Conservation (phyloP, 352 stramenopile species). For the Phytophthora palmivora region DNA sequence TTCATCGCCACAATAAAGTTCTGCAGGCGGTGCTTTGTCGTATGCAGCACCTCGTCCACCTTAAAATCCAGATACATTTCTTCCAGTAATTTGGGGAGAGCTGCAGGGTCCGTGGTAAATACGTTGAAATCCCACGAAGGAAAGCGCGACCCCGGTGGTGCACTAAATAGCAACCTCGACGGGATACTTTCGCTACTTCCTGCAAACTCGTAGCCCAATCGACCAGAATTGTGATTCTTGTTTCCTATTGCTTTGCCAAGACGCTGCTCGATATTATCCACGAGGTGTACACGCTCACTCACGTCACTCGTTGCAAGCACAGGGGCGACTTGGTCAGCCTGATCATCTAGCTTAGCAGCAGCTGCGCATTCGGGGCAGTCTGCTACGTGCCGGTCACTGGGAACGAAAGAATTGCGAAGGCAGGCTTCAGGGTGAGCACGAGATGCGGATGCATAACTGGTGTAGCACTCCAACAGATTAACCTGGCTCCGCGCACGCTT, state of each 20-base stretch:
- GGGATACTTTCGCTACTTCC: slow-evolving; percentile 17
- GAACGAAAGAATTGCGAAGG: slow-evolving; percentile 66
- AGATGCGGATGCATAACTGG: slow-evolving; percentile 65
- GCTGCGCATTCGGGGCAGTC: slow-evolving; percentile 51
- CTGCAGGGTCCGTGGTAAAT: slow-evolving; percentile 61
- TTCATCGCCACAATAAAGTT: slow-evolving; percentile 88
- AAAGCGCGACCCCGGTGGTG: slow-evolving; percentile 37
- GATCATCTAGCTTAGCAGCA: slow-evolving; percentile 23
- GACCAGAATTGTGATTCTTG: slow-evolving; percentile 34
- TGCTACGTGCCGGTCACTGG: slow-evolving; percentile 46
- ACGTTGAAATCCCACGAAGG: slow-evolving; percentile 86
- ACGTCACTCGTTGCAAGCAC: slow-evolving; percentile 4
- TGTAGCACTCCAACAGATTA: slow-evolving; percentile 81
- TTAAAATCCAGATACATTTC: slow-evolving; percentile 84
- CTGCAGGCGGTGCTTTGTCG: slow-evolving; percentile 59
- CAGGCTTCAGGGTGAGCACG: slow-evolving; percentile 56
- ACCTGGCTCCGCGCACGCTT: slow-evolving; percentile 78
- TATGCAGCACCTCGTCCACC: slow-evolving; percentile 67
- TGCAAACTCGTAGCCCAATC: slow-evolving; percentile 42
- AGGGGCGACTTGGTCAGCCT: slow-evolving; percentile 16
- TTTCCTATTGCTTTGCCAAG: slow-evolving; percentile 18
- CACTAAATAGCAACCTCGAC: slow-evolving; percentile 34
- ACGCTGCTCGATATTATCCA: slow-evolving; percentile 27
- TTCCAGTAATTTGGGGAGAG: slow-evolving; percentile 62
- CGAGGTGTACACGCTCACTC: slow-evolving; percentile 8